Percentiles rank a stretch among this genome's conserved stretches.
These are phyloP conservation scores for Mycena rebaudengoi DNA, from an alignment of 768 basidiomycete genomes.

Conservation along the genomic window DNA sequence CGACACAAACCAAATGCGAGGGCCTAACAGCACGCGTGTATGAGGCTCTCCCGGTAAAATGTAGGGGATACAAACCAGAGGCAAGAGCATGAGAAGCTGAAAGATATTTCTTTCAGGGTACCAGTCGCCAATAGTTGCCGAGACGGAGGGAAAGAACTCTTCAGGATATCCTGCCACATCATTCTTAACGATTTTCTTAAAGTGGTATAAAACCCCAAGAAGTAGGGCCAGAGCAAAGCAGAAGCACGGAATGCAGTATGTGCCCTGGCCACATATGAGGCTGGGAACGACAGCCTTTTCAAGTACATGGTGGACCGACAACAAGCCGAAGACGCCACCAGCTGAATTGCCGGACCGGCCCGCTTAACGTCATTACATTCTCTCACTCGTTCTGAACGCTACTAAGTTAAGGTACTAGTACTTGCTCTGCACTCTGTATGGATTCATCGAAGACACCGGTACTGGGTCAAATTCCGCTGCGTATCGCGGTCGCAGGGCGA, in stretches of 20 bases:
- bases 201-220: slow-evolving; percentile 76
- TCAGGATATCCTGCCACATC: slow-evolving; percentile 82
- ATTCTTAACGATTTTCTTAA: slow-evolving; percentile 87
- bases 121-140: slow-evolving; percentile 92
- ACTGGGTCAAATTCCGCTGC: too few relatives aligned
- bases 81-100: slow-evolving; percentile 87
- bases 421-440: too few relatives aligned
- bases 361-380: too few relatives aligned
- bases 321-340: too few relatives aligned
- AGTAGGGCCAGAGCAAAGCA: slow-evolving; percentile 70
- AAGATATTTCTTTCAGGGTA: slow-evolving; percentile 87
- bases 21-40: slow-evolving; percentile 52
- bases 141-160: slow-evolving; percentile 93
- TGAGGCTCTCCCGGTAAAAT: not conserved
- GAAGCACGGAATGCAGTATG: slow-evolving; percentile 73
- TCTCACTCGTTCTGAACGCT: too few relatives aligned
- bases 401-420: too few relatives aligned
- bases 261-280: slow-evolving; percentile 62
- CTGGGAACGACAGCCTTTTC: slow-evolving; percentile 29
- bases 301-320: not conserved
- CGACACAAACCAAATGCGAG: slow-evolving; percentile 73
- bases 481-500: too few relatives aligned
- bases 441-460: too few relatives aligned
- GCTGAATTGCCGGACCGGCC: too few relatives aligned
- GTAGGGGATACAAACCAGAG: slow-evolving; percentile 55